phyloP scores from a whole-genome alignment of 2,329 filamentous ascomycete species.

The Phyllosticta ampelicida region DNA sequence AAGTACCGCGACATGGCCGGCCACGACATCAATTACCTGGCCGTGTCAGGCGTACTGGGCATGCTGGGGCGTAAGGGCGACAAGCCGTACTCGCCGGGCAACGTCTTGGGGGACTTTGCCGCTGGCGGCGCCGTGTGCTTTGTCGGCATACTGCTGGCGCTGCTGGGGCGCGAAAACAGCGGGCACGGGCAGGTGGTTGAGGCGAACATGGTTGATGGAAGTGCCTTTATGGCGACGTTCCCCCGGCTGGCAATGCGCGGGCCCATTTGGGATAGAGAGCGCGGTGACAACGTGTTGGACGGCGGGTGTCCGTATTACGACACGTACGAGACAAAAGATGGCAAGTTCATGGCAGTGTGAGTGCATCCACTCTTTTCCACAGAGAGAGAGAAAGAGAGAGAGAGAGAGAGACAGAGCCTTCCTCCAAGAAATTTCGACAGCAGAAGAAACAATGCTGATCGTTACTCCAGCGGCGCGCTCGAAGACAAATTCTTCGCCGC shows the following conservation, averaged over 20 bases:
- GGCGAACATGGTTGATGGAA: slow-evolving; percentile 93
- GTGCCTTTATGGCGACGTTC: slow-evolving; percentile 67
- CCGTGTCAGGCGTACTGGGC: slow-evolving; percentile 68
- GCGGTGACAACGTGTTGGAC: slow-evolving; percentile 72
- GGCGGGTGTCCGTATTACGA: slow-evolving; percentile 82
- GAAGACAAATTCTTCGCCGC: slow-evolving; percentile 74
- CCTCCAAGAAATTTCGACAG: slow-evolving; percentile 13
- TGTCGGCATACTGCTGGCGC: slow-evolving; percentile 69
- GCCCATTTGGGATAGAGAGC: slow-evolving; percentile 48
- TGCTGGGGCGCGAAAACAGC: slow-evolving; percentile 52
- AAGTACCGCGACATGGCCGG: slow-evolving; percentile 81
- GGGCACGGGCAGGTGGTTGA: slow-evolving; percentile 82
- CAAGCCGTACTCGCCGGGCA: slow-evolving; percentile 68
- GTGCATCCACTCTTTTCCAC: neutral
- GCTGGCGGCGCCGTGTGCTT: slow-evolving; percentile 78
- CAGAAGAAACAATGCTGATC: slow-evolving; percentile 15
- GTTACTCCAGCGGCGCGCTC: slow-evolving; percentile 51
- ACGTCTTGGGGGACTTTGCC: slow-evolving; percentile 83
- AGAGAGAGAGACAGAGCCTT: no score
- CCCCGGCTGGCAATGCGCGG: slow-evolving; percentile 57
- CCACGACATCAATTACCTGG: slow-evolving; percentile 94
- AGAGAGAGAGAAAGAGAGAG: no score
- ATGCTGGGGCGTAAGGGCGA: slow-evolving; percentile 61
- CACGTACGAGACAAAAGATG: slow-evolving; percentile 74
- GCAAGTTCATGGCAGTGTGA: slow-evolving; percentile 66